Evolutionary conservation across 306 rosid genomes (phyloP).

Genomic region (Rubus idaeus): DNA sequence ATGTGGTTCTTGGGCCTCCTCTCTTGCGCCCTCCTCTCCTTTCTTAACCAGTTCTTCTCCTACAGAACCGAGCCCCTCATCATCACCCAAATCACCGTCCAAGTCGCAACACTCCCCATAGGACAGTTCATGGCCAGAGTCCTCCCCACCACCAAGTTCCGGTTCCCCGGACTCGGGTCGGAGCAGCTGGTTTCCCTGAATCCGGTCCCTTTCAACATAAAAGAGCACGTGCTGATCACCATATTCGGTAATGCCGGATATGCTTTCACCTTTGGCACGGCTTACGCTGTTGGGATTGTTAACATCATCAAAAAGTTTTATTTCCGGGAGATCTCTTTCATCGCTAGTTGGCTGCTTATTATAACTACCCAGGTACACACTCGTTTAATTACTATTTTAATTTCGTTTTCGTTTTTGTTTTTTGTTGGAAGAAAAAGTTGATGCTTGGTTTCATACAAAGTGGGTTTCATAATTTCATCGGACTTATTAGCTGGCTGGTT

Average conservation of each 20-base stretch:
- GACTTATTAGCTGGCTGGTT: too few species aligned
- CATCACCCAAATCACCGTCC: constrained; percentile 63
- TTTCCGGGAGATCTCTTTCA: constrained; percentile 43
- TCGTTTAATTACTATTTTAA: too few species aligned
- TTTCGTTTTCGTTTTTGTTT: too few species aligned
- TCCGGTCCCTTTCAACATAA: constrained; percentile 75
- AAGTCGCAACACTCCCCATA: constrained; percentile 50
- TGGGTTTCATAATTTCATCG: too few species aligned
- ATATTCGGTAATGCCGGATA: constrained; percentile 71
- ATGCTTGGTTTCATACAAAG: too few species aligned
- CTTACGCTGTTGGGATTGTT: constrained; percentile 59
- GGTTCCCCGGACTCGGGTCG: constrained; percentile 42
- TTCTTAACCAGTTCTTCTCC: constrained; percentile 18
- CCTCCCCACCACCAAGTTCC: constrained; percentile 42
- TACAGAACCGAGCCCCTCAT: constrained; percentile 64
- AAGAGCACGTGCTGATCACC: constrained; percentile 68
- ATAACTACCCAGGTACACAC: constrained; percentile 52
- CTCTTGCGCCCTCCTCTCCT: too few species aligned
- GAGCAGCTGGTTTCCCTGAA: constrained; percentile 28
- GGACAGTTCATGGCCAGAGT: constrained; percentile 39
- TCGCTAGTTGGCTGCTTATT: constrained; percentile 64
- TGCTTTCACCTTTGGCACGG: constrained; percentile 57
- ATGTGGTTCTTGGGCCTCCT: too few species aligned
- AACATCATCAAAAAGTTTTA: constrained; percentile 59
- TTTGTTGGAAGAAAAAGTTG: too few species aligned